These are phyloP conservation scores for Ilyonectria robusta DNA, from an alignment of 2,329 filamentous ascomycete genomes.

Conservation along the genomic window DNA sequence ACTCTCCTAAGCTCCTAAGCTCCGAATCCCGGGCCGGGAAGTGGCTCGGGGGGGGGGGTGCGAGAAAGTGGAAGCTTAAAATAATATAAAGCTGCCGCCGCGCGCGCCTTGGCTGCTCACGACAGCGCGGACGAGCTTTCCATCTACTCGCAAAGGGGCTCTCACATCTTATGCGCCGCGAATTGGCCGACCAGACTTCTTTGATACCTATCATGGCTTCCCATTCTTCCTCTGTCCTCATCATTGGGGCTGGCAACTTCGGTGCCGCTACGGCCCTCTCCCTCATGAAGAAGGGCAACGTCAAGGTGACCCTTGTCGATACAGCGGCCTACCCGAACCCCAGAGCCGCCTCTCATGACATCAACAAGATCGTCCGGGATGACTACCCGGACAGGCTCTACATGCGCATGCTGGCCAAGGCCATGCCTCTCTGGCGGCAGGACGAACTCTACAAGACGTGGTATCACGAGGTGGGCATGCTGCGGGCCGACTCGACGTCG, in stretches of 20 bases:
- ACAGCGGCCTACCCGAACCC: conserved; percentile 55
- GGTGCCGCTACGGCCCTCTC: conserved; percentile 59
- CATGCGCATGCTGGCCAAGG: conserved; percentile 57
- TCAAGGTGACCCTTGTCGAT: conserved; percentile 55
- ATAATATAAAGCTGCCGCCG: conserved; percentile 43
- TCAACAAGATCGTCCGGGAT: conserved; percentile 61
- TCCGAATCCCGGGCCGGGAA: conserved; percentile 31
- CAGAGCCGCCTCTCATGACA: conserved; percentile 61
- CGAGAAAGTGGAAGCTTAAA: conserved; percentile 17
- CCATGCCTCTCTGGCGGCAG: conserved; percentile 57
- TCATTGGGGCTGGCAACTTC: conserved; percentile 61
- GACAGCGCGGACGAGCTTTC: conserved; percentile 35
- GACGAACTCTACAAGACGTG: conserved; percentile 66
- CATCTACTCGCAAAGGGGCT: conserved; percentile 33
- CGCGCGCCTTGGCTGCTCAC: conserved; percentile 30
- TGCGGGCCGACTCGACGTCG: conserved; percentile 56
- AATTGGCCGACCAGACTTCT: conserved; percentile 32
- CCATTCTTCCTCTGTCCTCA: conserved; percentile 49
- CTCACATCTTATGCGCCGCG: conserved; percentile 20
- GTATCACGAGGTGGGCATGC: conserved; percentile 73
- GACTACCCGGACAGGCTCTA: conserved; percentile 59
- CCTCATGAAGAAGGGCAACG: conserved; percentile 48
- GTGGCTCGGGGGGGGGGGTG: conserved; percentile 26
- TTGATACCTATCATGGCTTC: conserved; percentile 25
- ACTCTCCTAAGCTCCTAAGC: conserved; percentile 24